Evolutionary conservation across 176 grass and related monocot species (phyloP).

Genomic region (Raddia guianensis): DNA sequence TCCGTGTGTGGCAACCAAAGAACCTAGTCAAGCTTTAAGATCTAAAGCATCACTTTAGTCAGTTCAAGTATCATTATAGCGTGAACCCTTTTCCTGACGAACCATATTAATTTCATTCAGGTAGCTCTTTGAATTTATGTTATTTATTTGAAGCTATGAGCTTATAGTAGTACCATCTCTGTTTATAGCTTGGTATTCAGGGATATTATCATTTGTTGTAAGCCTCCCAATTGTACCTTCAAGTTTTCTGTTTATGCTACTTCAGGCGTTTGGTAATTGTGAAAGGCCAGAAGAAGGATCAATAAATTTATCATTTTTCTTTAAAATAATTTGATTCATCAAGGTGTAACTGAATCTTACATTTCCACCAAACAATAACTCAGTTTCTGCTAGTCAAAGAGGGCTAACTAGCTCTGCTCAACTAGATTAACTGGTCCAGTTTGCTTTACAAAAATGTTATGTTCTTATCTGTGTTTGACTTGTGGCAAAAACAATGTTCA

Average conservation of each 20-base stretch:
- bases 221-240: neutral
- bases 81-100: slow-evolving; percentile 39
- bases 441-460: slow-evolving; percentile 12
- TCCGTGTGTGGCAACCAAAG: slow-evolving; percentile 69
- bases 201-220: slow-evolving; percentile 17
- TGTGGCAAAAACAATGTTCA: neutral
- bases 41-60: slow-evolving; percentile 15
- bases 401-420: neutral
- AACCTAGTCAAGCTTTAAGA: slow-evolving; percentile 49
- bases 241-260: slow-evolving; percentile 31
- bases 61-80: slow-evolving; percentile 15
- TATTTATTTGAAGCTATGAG: slow-evolving; percentile 23
- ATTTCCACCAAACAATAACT: neutral
- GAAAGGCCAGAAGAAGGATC: neutral
- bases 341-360: slow-evolving; percentile 17
- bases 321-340: slow-evolving; percentile 18
- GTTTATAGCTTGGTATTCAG: slow-evolving; percentile 11
- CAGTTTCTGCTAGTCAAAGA: slow-evolving; percentile 21
- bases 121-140: slow-evolving; percentile 33
- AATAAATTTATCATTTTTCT: neutral
- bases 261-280: neutral
- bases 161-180: slow-evolving; percentile 22
- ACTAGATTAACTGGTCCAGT: neutral
- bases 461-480: neutral
- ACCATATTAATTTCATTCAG: slow-evolving; percentile 44